Base-by-base conservation (phyloP, 371 early-diverging fungal species). In the Batkoa obscura region DNA sequence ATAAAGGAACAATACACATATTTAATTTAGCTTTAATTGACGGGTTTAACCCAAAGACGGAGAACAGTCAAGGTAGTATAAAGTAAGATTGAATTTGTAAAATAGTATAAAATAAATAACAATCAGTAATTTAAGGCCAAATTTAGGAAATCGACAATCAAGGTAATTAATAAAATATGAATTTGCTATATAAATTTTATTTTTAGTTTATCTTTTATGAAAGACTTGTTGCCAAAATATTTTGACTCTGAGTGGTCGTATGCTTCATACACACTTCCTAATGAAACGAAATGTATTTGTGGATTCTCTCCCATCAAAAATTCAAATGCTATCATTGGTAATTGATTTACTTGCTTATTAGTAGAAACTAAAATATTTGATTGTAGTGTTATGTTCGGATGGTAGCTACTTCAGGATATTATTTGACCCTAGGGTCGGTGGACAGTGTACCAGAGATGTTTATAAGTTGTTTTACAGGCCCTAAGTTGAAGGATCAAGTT, bases 161-260 rank as follows among this genome's bases (percentile, higher is more conserved):
- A 79, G 69, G 72, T 72, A 68, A 36, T 9, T n/a, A 9, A 4
- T 31, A 5, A 30, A 34, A 8, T 30, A 9, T 30, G 8, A 39
- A 50, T 23, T 23, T 23, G 15, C 43, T 56, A 43, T 50, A n/a
- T 35, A 43, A 51, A 47, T 34, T 30, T 3, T 49, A 32, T 15
- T 17, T 32, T 61, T 60, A 59, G 83, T 53, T 67, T 94, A 0
- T 79, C 84, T 43, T 91, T 90, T 58, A 81, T 94, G 80, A 86
- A 91, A 64, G 87, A 89, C 43, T 59, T 89, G 12, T 63, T 94
- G 57, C 92, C 90, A 17, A 88, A 89, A 62, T 93, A 94, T 63
- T 91, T 94, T 70, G 83, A 86, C 15, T 87, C 87, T 12, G 88
- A 88, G 59, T 91, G 92, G 90, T 82, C 84, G 8, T 94, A 92